Percentiles rank a stretch among this genome's conserved stretches.
These are phyloP conservation scores for Russula earlei DNA, from an alignment of 768 basidiomycete genomes.

Conservation along the genomic window DNA sequence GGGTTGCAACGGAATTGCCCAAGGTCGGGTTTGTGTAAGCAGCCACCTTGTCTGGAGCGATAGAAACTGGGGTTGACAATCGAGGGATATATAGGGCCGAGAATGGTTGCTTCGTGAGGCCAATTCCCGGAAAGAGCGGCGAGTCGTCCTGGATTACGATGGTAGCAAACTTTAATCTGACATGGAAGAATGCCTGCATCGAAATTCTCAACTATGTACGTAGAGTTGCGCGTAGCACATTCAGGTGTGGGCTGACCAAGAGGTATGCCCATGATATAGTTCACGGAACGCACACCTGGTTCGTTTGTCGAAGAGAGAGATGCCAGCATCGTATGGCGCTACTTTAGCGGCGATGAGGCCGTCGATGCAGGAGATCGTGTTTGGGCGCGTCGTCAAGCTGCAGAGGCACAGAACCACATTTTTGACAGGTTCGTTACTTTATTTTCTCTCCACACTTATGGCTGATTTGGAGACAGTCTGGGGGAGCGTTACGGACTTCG, in stretches of 20 bases:
- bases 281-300: constrained; percentile 81
- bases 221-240: constrained; percentile 15
- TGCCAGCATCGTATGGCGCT: constrained; percentile 78
- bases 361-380: constrained; percentile 42
- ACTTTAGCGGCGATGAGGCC: constrained; percentile 49
- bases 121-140: constrained; percentile 28
- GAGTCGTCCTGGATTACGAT: constrained; percentile 63
- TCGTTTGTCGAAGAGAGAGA: constrained; percentile 79
- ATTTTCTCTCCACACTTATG: background rate
- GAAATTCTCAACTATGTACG: constrained; percentile 80
- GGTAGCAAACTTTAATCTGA: constrained; percentile 67
- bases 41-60: constrained; percentile 2
- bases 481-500: constrained; percentile 77
- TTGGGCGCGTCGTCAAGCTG: constrained; percentile 82
- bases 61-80: background rate
- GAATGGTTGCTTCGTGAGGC: constrained; percentile 80
- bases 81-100: constrained; percentile 47
- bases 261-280: constrained; percentile 36
- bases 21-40: constrained; percentile 69
- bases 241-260: background rate
- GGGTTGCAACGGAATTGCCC: constrained; percentile 49
- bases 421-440: constrained; percentile 51
- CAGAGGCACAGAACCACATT: constrained; percentile 88
- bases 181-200: constrained; percentile 72
- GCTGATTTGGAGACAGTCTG: constrained; percentile 35